Percentiles rank a stretch among this genome's conserved stretches.
Conservation (phyloP, 78 protist species). For the Trichosphaerium sp. region DNA sequence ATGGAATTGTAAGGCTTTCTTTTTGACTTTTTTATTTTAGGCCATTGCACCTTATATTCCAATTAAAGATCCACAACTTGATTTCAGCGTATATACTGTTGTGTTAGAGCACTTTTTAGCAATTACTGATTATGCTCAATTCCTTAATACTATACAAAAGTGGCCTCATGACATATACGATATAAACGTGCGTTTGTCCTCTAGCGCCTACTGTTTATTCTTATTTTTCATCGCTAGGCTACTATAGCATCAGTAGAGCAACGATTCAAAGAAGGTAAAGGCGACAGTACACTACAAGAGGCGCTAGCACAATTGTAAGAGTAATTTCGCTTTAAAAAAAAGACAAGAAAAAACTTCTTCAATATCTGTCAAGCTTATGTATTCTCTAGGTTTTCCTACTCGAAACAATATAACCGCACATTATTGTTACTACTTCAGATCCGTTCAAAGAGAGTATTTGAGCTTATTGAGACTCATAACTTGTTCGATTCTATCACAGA, state of each 20-base stretch:
- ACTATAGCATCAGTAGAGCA: no score
- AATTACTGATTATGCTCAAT: constrained; percentile 5
- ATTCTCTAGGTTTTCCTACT: neutral
- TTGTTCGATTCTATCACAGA: constrained; percentile 36
- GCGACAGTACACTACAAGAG: no score
- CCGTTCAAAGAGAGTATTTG: constrained; percentile 47
- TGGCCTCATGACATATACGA: constrained; percentile 61
- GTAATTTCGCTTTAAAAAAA: neutral
- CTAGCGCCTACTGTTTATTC: no score
- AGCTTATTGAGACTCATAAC: constrained; percentile 36
- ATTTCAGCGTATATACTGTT: neutral
- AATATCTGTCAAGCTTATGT: neutral
- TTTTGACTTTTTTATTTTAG: neutral
- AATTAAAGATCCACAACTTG: neutral
- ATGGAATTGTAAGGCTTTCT: no score
- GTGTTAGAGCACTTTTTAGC: no score
- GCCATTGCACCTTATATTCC: neutral
- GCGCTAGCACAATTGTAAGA: constrained; percentile 29
- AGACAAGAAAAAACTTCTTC: neutral
- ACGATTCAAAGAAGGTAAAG: no score
- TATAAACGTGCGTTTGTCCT: neutral
- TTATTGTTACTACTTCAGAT: constrained; percentile 38
- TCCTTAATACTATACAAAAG: constrained; percentile 16
- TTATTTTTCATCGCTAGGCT: no score
- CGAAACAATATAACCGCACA: constrained; percentile 41